phyloP scores from a whole-genome alignment of 2,329 filamentous ascomycete species.

The Thelonectria rubi region DNA sequence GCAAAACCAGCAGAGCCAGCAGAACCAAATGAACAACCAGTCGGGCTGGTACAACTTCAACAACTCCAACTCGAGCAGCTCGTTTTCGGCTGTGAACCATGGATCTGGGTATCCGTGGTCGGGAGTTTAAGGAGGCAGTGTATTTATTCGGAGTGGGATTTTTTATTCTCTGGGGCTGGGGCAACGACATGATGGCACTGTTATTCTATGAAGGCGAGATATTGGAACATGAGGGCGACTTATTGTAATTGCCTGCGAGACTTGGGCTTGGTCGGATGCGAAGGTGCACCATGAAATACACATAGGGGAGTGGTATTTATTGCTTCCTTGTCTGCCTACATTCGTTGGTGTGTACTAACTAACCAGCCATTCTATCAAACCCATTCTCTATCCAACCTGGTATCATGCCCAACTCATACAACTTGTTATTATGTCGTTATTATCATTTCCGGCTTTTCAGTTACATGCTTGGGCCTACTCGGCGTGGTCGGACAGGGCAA shows the following conservation, averaged over 20 bases:
- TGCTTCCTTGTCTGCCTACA: background rate
- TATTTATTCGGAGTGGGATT: background rate
- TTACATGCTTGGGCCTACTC: constrained; percentile 17
- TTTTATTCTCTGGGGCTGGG: background rate
- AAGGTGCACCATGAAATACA: background rate
- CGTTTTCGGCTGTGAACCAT: constrained; percentile 33
- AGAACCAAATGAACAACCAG: constrained; percentile 30
- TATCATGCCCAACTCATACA: background rate
- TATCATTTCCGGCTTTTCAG: background rate
- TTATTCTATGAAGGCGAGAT: background rate
- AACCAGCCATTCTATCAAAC: background rate
- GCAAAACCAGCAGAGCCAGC: constrained; percentile 11
- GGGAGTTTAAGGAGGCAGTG: constrained; percentile 11
- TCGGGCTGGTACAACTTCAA: constrained; percentile 43
- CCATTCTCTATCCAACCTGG: background rate
- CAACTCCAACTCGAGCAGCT: constrained; percentile 29
- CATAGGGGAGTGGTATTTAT: background rate
- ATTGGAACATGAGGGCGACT: background rate
- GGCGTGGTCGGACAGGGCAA: constrained; percentile 53
- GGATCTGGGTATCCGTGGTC: constrained; percentile 40
- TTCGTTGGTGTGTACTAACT: background rate
- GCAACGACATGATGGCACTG: background rate
- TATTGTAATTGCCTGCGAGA: background rate
- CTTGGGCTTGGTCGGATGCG: no score
- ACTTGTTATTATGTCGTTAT: background rate